Conservation (phyloP, 148 eudicot species). For the Heliamphora exappendiculata region DNA sequence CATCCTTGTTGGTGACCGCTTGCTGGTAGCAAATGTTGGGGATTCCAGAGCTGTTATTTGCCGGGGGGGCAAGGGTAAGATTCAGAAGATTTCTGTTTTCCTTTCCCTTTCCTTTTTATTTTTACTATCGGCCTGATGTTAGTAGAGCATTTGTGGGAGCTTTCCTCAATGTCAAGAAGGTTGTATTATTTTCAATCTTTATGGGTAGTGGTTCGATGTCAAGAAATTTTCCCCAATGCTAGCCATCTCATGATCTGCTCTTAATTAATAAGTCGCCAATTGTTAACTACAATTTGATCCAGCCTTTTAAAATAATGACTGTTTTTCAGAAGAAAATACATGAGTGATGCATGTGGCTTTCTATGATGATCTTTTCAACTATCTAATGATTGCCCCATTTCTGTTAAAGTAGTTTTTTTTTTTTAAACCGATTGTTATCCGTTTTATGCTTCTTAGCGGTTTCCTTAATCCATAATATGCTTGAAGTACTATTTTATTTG, state of each 20-base stretch:
- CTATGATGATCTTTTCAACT: not conserved
- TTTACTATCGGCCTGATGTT: not conserved
- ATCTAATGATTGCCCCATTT: not conserved
- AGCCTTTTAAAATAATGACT: not conserved
- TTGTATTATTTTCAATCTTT: not conserved
- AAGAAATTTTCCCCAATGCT: not conserved
- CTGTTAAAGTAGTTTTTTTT: not conserved
- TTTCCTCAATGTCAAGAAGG: not conserved
- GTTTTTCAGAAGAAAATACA: not conserved
- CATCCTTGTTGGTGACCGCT: constrained; percentile 90
- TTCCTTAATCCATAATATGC: not conserved
- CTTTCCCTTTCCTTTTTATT: not conserved
- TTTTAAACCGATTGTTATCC: not conserved
- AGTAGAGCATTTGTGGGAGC: not conserved
- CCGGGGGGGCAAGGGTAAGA: constrained; percentile 79
- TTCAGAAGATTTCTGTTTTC: not conserved
- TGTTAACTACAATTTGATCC: not conserved
- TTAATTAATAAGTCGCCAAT: not conserved
- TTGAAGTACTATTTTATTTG: not conserved
- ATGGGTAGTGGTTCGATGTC: not conserved
- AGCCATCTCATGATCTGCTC: not conserved
- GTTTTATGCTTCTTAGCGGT: not conserved
- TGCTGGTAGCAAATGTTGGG: constrained; percentile 95
- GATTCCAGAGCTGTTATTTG: constrained; percentile 97
- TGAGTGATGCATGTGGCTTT: not conserved